Evolutionary conservation across 2,329 filamentous ascomycete genomes (phyloP).

Genomic region (Cladorrhinum sp.): DNA sequence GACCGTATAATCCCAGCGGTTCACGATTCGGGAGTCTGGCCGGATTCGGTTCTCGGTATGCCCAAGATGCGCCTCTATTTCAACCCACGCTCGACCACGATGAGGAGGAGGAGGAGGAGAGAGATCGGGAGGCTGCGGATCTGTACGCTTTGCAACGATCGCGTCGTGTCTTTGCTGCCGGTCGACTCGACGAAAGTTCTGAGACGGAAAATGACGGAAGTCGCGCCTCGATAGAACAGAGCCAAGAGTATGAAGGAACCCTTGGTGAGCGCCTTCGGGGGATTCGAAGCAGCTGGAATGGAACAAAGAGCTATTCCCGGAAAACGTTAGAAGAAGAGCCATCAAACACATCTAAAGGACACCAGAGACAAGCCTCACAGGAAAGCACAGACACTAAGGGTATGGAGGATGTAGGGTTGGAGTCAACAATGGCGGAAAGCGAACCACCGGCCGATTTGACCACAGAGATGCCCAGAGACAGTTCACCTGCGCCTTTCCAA

Average conservation of each 20-base stretch:
- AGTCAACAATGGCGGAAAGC: constrained; percentile 59
- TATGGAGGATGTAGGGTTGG: constrained; percentile 85
- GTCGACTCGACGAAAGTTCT: constrained; percentile 78
- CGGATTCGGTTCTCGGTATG: constrained; percentile 71
- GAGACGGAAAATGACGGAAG: constrained; percentile 74
- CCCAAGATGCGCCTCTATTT: constrained; percentile 86
- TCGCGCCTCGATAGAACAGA: constrained; percentile 52
- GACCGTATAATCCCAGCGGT: constrained; percentile 72
- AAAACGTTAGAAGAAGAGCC: constrained; percentile 32
- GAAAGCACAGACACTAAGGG: constrained; percentile 45
- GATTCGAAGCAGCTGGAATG: constrained; percentile 65
- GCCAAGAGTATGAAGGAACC: constrained; percentile 46
- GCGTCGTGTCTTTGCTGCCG: constrained; percentile 80
- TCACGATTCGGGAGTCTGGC: constrained; percentile 68
- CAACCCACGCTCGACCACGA: constrained; percentile 86
- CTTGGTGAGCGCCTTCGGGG: constrained; percentile 47
- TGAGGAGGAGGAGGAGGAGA: constrained; percentile 88
- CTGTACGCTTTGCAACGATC: constrained; percentile 89
- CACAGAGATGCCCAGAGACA: constrained; percentile 50
- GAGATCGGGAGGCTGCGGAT: constrained; percentile 88
- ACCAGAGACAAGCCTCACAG: constrained; percentile 28
- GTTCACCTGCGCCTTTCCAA: constrained; percentile 60
- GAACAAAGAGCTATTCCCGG: constrained; percentile 44
- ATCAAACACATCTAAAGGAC: constrained; percentile 27
- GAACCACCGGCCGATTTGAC: constrained; percentile 61